phyloP scores from a whole-genome alignment of 2,329 filamentous ascomycete genomes.

The Talaromyces sp. region DNA sequence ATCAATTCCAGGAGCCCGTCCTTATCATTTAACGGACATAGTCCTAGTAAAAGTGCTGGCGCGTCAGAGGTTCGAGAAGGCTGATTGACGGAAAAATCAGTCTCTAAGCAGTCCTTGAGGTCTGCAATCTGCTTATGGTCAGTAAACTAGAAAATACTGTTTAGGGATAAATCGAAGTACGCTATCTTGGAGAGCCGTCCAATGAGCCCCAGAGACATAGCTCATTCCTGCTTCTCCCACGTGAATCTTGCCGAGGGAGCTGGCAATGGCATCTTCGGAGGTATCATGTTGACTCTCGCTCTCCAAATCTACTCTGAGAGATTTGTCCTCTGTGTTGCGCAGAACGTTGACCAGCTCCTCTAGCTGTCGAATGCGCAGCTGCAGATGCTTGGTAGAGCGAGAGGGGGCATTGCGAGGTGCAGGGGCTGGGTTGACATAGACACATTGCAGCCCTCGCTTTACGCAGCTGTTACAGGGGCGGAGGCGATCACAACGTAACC shows the following conservation, averaged over 20 bases:
- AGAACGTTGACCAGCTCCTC: not conserved
- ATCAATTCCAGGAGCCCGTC: too few species aligned
- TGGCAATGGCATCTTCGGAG: not conserved
- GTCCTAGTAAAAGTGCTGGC: too few species aligned
- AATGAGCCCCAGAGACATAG: not conserved
- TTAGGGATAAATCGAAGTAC: not conserved
- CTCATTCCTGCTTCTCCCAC: not conserved
- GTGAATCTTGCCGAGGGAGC: not conserved
- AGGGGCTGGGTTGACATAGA: not conserved
- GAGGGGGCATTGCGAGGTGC: not conserved
- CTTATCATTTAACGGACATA: too few species aligned
- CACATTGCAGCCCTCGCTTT: not conserved
- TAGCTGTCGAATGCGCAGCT: not conserved
- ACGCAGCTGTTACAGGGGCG: not conserved
- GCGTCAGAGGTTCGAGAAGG: too few species aligned
- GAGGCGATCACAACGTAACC: not conserved
- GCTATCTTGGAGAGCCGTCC: not conserved
- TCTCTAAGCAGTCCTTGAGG: not conserved
- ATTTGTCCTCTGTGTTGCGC: too few species aligned
- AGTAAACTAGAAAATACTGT: not conserved
- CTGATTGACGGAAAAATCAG: too few species aligned
- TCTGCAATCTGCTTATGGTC: not conserved
- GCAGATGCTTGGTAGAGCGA: not conserved
- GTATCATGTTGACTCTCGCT: too few species aligned
- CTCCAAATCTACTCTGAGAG: too few species aligned